Evolutionary conservation across 805 yeast species (phyloP).

Genomic region (Ogataea paradorogensis): DNA sequence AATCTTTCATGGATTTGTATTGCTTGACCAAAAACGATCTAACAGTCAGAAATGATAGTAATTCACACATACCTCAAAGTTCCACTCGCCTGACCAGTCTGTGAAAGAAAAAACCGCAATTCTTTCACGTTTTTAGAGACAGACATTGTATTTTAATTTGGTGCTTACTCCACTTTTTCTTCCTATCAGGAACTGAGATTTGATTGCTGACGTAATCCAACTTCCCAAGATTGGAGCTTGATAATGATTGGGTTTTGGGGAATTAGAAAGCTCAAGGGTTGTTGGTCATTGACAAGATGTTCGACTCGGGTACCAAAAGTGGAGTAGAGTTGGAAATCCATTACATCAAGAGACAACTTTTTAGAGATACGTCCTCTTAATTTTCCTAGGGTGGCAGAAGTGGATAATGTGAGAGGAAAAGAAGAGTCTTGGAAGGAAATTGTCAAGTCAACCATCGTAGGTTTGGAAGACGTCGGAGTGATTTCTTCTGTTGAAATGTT

Average conservation of each 20-base stretch:
- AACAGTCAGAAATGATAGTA: neutral
- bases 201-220: conserved; percentile 8
- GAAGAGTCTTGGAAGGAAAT: conserved; percentile 2
- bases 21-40: conserved; percentile 59
- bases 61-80: conserved; percentile 47
- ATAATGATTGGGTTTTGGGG: conserved; percentile 5
- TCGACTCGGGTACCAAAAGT: conserved; percentile 11
- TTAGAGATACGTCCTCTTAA: conserved; percentile 34
- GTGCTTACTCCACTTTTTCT: conserved; percentile 10
- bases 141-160: conserved; percentile 14
- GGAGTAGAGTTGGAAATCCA: conserved; percentile 25
- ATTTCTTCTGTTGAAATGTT: conserved; percentile 6
- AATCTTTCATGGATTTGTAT: conserved; percentile 62
- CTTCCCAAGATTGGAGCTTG: conserved; percentile 4
- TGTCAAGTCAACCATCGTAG: neutral
- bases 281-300: conserved; percentile 23
- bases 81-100: conserved; percentile 68
- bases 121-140: conserved; percentile 62
- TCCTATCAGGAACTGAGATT: too few relatives aligned
- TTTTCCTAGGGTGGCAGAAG: conserved; percentile 36
- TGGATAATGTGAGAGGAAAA: conserved; percentile 24
- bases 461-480: too few relatives aligned
- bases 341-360: conserved; percentile 21
- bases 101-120: conserved; percentile 78
- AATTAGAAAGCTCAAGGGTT: conserved; percentile 8